These are phyloP conservation scores for Penicillium crustosum DNA, from an alignment of 2,329 filamentous ascomycete genomes.

Conservation along the genomic window DNA sequence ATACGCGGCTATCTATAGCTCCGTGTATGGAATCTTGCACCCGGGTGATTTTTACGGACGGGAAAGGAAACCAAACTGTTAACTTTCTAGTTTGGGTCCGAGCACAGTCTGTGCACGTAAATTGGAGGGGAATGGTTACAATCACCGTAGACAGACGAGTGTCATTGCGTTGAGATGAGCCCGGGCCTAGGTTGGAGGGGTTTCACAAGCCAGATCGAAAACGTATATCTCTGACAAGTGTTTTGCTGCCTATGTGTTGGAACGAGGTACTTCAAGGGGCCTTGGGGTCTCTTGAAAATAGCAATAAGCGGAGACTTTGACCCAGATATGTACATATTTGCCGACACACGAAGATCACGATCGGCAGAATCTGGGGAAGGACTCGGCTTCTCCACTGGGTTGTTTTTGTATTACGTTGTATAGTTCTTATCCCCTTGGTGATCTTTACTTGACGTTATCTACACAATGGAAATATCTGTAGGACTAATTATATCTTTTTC, in stretches of 20 bases:
- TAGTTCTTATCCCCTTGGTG: neutral
- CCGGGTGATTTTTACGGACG: neutral
- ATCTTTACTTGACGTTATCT: neutral
- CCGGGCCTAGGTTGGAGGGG: neutral
- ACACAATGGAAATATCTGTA: neutral
- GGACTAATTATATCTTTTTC: neutral
- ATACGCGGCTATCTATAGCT: neutral
- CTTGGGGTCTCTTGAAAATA: neutral
- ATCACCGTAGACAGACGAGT: neutral
- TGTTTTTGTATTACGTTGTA: neutral
- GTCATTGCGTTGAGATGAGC: neutral
- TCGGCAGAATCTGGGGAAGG: slow-evolving; percentile 6
- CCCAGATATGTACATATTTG: neutral
- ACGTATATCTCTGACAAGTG: neutral
- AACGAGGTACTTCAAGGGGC: neutral
- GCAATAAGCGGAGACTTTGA: neutral
- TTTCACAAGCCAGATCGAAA: neutral
- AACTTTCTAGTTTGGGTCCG: neutral
- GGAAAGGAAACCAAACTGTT: neutral
- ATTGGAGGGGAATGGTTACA: neutral
- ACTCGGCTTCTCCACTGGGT: neutral
- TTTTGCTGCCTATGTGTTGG: neutral
- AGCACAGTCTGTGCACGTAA: neutral
- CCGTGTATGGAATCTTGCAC: neutral
- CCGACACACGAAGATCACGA: slow-evolving; percentile 1